Percentiles rank a stretch among this genome's conserved stretches.
These are phyloP conservation scores for Trichophyton verrucosum DNA, from an alignment of 2,329 filamentous ascomycete genomes.

Conservation along the genomic window DNA sequence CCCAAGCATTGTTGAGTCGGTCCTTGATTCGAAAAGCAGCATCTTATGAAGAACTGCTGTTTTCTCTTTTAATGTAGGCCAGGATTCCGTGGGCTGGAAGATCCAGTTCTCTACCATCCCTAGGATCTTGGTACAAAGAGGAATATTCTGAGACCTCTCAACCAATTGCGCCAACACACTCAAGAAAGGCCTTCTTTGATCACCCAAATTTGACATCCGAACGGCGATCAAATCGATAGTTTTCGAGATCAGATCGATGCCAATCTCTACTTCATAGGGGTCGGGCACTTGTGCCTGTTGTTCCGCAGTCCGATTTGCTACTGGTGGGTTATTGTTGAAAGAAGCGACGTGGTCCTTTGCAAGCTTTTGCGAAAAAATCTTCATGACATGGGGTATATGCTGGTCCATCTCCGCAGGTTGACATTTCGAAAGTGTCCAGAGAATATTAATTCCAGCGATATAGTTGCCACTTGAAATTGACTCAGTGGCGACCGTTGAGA, in stretches of 20 bases:
- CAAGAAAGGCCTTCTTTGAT: slow-evolving; percentile 82
- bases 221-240: slow-evolving; percentile 85
- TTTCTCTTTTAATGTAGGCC: slow-evolving; percentile 96
- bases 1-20: slow-evolving; percentile 71
- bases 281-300: slow-evolving; percentile 35
- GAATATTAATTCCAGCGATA: slow-evolving; percentile 76
- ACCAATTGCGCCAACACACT: slow-evolving; percentile 90
- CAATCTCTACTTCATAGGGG: slow-evolving; percentile 71
- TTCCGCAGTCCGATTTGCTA: slow-evolving; percentile 21
- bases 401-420: slow-evolving; percentile 80
- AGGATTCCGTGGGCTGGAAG: slow-evolving; percentile 86
- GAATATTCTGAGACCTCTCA: slow-evolving; percentile 80
- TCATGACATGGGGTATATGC: slow-evolving; percentile 81
- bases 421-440: slow-evolving; percentile 81
- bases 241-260: slow-evolving; percentile 83
- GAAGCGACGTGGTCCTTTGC: slow-evolving; percentile 81
- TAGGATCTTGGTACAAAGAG: slow-evolving; percentile 82
- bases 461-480: slow-evolving; percentile 70
- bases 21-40: slow-evolving; percentile 80
- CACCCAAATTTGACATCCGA: slow-evolving; percentile 83
- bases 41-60: slow-evolving; percentile 99
- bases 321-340: slow-evolving; percentile 44
- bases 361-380: slow-evolving; percentile 80
- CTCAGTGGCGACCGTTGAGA: slow-evolving; percentile 79
- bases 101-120: slow-evolving; percentile 94